Conservation (phyloP, 2,329 filamentous ascomycete genomes). For the Pseudopyricularia cyperi region DNA sequence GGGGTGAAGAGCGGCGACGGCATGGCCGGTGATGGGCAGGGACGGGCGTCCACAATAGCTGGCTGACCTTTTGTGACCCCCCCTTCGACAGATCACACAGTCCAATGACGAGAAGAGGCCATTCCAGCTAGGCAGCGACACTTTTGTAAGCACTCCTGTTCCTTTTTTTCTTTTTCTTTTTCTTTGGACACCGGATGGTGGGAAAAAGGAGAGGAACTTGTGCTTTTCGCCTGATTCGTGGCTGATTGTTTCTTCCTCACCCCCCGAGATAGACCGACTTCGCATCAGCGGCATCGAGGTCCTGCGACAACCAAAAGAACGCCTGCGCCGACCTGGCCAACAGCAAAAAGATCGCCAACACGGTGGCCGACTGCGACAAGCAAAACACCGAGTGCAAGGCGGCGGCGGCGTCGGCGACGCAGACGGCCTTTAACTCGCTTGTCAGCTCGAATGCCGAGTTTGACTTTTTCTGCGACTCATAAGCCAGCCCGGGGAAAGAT, state of each 20-base stretch:
- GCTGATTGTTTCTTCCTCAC: constrained; percentile 3
- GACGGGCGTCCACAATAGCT: background rate
- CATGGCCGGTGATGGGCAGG: background rate
- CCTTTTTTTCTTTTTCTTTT: too few species aligned
- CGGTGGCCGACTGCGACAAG: constrained; percentile 29
- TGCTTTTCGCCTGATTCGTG: background rate
- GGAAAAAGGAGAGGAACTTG: too few species aligned
- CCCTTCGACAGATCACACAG: constrained; percentile 21
- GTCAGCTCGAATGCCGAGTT: constrained; percentile 27
- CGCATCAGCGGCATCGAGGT: constrained; percentile 23
- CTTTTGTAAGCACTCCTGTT: constrained; percentile 26
- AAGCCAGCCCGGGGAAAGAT: constrained; percentile 6
- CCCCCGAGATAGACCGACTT: constrained; percentile 24
- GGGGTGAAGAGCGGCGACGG: background rate
- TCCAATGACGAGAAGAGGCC: constrained; percentile 24
- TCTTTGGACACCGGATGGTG: too few species aligned
- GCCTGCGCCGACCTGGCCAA: constrained; percentile 29
- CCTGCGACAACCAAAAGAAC: constrained; percentile 37
- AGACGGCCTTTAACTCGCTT: constrained; percentile 18
- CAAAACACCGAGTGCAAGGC: constrained; percentile 29
- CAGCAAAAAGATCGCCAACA: constrained; percentile 16
- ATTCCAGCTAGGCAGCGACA: constrained; percentile 28
- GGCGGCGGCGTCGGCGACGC: constrained; percentile 15
- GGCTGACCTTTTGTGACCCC: background rate
- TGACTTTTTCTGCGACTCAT: constrained; percentile 32